Percentiles rank a stretch among this genome's conserved stretches.
Evolutionary conservation across 345 rosid species (phyloP).

Genomic region (Rubroshorea leprosula): DNA sequence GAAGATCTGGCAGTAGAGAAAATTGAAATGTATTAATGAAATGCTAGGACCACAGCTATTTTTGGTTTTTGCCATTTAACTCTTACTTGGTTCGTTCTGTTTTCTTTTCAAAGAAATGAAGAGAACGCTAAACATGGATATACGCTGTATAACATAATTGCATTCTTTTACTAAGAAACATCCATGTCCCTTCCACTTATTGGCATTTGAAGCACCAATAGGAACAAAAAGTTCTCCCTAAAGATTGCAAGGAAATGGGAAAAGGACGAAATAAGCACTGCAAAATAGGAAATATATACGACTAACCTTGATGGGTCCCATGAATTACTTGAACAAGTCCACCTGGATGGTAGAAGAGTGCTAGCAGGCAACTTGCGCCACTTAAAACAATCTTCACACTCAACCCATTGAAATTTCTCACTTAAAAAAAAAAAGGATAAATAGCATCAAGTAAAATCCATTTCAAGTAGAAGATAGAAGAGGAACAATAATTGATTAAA

Average conservation of each 20-base stretch:
- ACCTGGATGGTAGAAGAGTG: conserved; percentile 61
- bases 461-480: neutral
- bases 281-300: conserved; percentile 1
- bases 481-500: neutral
- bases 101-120: neutral
- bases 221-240: too few species aligned
- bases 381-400: conserved; percentile 66
- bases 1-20: conserved; percentile 39
- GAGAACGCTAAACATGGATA: neutral
- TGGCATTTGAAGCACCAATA: too few species aligned
- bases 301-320: conserved; percentile 73
- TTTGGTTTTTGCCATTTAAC: too few species aligned
- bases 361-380: conserved; percentile 66
- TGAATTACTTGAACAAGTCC: conserved; percentile 55
- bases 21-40: neutral
- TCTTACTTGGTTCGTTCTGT: neutral
- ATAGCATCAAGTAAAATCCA: neutral
- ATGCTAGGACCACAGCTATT: neutral
- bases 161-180: too few species aligned
- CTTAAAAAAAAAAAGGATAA: conserved; percentile 32
- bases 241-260: too few species aligned
- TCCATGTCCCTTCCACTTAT: too few species aligned
- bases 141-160: neutral
- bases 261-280: too few species aligned
- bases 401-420: conserved; percentile 62